These are phyloP conservation scores for Fraxinus dipetala DNA, from an alignment of 305 asterid genomes.

Conservation along the genomic window DNA sequence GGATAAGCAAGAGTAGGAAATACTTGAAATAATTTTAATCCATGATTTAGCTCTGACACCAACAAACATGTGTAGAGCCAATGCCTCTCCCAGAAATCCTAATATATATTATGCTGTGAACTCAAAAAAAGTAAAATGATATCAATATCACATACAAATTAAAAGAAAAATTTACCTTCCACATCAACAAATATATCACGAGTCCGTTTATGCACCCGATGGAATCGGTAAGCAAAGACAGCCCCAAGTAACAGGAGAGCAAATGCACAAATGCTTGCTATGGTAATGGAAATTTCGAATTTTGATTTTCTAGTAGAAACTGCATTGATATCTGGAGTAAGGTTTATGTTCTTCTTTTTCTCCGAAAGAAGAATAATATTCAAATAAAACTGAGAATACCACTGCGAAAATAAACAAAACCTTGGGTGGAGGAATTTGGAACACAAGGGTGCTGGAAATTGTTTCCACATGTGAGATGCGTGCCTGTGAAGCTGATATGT, in stretches of 20 bases:
- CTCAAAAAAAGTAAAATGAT: not conserved
- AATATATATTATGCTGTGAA: not conserved
- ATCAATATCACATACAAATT: not conserved
- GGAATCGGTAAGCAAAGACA: slow-evolving; percentile 39
- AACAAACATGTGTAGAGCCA: not conserved
- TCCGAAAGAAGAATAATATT: not conserved
- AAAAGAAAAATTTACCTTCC: slow-evolving; percentile 39
- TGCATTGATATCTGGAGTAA: slow-evolving; percentile 29
- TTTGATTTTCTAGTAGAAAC: slow-evolving; percentile 55
- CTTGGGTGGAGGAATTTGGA: slow-evolving; percentile 60
- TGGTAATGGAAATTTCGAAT: slow-evolving; percentile 45
- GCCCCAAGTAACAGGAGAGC: slow-evolving; percentile 63
- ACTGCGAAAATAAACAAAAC: slow-evolving; percentile 26
- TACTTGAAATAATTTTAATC: not conserved
- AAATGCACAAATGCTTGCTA: slow-evolving; percentile 57
- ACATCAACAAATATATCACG: slow-evolving; percentile 61
- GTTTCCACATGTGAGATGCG: slow-evolving; percentile 61
- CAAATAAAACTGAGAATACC: not conserved
- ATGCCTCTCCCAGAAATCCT: not conserved
- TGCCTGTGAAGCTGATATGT: slow-evolving; percentile 62
- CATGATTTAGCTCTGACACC: not conserved
- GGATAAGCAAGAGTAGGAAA: not conserved
- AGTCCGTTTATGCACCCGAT: slow-evolving; percentile 33
- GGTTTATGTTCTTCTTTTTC: not conserved
- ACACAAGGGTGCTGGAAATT: slow-evolving; percentile 64